phyloP scores from a whole-genome alignment of 257 asterid species.

The Solanum clarkiae region DNA sequence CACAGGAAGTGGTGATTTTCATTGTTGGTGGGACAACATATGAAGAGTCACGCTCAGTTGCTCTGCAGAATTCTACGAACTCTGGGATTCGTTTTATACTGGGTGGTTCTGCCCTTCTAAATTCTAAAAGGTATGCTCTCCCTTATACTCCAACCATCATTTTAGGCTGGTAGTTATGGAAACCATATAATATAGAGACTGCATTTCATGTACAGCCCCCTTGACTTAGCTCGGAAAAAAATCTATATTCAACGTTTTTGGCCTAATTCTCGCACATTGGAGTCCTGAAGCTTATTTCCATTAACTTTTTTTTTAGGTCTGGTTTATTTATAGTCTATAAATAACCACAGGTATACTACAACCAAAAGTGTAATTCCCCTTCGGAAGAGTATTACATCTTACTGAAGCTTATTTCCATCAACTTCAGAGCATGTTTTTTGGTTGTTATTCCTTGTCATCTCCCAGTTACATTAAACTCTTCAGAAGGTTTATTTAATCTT shows the following conservation, averaged over 20 bases:
- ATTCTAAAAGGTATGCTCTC: conserved; percentile 62
- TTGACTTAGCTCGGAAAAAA: background rate
- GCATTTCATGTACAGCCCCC: background rate
- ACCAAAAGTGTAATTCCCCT: too few relatives aligned
- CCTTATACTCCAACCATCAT: background rate
- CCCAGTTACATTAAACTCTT: background rate
- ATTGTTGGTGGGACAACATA: conserved; percentile 93
- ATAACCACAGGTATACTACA: too few relatives aligned
- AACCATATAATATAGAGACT: background rate
- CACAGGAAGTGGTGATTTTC: conserved; percentile 89
- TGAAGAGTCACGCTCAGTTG: conserved; percentile 88
- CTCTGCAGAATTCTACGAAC: conserved; percentile 65
- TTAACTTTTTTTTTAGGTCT: background rate
- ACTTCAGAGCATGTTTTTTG: background rate
- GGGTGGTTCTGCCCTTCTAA: conserved; percentile 84
- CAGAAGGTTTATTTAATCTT: background rate
- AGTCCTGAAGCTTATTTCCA: background rate
- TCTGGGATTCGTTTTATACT: conserved; percentile 88
- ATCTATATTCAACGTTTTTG: background rate
- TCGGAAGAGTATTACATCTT: too few relatives aligned
- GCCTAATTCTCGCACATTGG: background rate
- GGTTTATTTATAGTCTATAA: too few relatives aligned
- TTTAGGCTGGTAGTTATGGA: background rate
- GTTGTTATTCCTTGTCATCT: background rate
- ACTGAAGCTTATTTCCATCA: background rate